Base-by-base conservation (phyloP, 2,329 filamentous ascomycete species). In the Neofusicoccum ribis region DNA sequence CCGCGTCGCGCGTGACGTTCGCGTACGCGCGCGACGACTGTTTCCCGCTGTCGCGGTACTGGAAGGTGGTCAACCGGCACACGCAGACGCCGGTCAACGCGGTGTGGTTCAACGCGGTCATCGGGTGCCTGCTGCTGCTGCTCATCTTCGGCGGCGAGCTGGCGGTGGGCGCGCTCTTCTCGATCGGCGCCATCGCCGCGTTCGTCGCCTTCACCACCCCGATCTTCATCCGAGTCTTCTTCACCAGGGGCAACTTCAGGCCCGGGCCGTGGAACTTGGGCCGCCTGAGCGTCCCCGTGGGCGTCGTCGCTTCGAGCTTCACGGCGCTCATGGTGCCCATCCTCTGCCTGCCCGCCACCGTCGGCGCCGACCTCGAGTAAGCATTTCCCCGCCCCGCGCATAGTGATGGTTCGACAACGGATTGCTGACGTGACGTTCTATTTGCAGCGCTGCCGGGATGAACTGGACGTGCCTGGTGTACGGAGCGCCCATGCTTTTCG, bases 11-110 rank as follows among this genome's bases (percentile, higher is more conserved):
- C 54, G 89, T 91, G 50, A 89, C 88, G 1, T 92, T 89, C 71
- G 89, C 89, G 15, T 91, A 91, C 75, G 88, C 89, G 17, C 86
- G 89, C 39, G 89, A 91, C 70, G 88, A 86, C 70, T 89, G 87
- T 72, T 89, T 91, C 72, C 89, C 89, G 0, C 71, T 86, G 5
- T 88, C 85, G 5, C 76, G 76, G 0, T 81, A 83, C 70, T 88
- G 87, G 80, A 86, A 85, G 70, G 72, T 78, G 27, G 88, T 91
- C 59, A 88, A 91, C 76, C 70, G 72, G 1, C 72, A 77, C 70
- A 91, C 89, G 2, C 76, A 82, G 60, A 91, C 89, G 0, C 89
- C 89, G 0, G 88, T 90, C 58, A 91, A 90, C 71, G 88, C 89
- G 0, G 89, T 91, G 11, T 88, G 89, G 83, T 83, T 90, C 73